These are phyloP conservation scores for Pisolithus sp. DNA, from an alignment of 768 basidiomycete species.

Conservation along the genomic window DNA sequence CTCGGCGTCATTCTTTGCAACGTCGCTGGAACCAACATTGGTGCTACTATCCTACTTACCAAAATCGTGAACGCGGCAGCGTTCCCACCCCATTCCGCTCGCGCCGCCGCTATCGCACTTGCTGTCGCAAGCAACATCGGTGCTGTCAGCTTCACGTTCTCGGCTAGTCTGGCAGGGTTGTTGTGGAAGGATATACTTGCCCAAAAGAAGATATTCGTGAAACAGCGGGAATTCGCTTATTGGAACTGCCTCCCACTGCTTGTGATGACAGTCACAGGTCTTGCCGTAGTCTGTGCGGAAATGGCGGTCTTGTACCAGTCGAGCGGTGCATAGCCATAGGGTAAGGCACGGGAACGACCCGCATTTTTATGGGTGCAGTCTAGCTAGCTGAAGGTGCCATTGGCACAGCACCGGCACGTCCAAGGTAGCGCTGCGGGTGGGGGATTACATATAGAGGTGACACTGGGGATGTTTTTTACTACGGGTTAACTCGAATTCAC, in stretches of 20 bases:
- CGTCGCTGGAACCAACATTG: slow-evolving; percentile 84
- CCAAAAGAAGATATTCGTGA: slow-evolving; percentile 65
- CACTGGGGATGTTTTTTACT: too few species aligned
- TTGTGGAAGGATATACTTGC: slow-evolving; percentile 72
- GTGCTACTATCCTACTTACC: slow-evolving; percentile 83
- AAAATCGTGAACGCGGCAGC: slow-evolving; percentile 58
- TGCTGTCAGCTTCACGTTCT: slow-evolving; percentile 84
- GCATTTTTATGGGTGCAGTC: too few species aligned
- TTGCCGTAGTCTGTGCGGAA: slow-evolving; percentile 70
- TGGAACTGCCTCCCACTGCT: slow-evolving; percentile 67
- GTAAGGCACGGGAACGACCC: too few species aligned
- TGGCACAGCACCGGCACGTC: too few species aligned
- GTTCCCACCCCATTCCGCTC: slow-evolving; percentile 28
- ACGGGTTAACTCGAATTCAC: too few species aligned
- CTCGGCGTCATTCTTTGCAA: slow-evolving; percentile 74
- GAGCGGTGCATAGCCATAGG: background rate
- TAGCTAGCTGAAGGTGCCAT: too few species aligned
- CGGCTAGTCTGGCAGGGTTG: slow-evolving; percentile 82
- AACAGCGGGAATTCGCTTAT: slow-evolving; percentile 55
- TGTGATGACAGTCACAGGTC: slow-evolving; percentile 58
- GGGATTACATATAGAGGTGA: too few species aligned
- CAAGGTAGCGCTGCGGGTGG: too few species aligned
- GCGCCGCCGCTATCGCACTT: slow-evolving; percentile 63
- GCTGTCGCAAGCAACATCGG: slow-evolving; percentile 88
- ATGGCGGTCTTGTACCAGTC: slow-evolving; percentile 48